Percentiles rank a stretch among this genome's conserved stretches.
These are phyloP conservation scores for Elasticomyces elasticus DNA, from an alignment of 495 filamentous ascomycete species.

Conservation along the genomic window DNA sequence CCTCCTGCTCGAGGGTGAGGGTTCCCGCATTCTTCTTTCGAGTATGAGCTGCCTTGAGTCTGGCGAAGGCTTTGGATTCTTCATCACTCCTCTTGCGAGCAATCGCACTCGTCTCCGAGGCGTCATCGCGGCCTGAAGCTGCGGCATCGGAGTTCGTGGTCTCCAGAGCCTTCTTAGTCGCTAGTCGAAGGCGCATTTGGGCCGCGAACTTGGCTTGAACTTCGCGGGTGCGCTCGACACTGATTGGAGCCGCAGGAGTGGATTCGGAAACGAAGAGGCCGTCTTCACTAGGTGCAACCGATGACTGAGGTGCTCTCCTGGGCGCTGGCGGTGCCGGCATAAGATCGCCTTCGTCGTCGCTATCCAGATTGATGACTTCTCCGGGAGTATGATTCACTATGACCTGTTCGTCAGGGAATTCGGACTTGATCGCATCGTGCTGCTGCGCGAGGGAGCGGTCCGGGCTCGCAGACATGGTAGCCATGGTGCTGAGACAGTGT, in stretches of 20 bases:
- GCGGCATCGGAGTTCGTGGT: not conserved
- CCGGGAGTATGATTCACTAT: too few species aligned
- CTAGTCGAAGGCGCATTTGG: not conserved
- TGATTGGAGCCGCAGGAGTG: not conserved
- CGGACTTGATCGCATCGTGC: too few species aligned
- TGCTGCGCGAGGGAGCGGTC: too few species aligned
- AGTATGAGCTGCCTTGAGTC: not conserved
- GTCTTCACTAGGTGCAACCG: not conserved
- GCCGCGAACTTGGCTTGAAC: not conserved
- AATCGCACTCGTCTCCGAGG: not conserved
- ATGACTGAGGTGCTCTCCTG: not conserved
- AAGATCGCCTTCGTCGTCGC: not conserved
- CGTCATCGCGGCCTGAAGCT: not conserved
- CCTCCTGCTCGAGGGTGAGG: constrained; percentile 5
- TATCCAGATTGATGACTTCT: too few species aligned
- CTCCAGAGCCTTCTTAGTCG: not conserved
- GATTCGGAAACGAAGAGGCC: not conserved
- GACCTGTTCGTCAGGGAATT: too few species aligned
- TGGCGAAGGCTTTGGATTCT: not conserved
- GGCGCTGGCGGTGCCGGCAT: not conserved
- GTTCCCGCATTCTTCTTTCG: constrained; percentile 5
- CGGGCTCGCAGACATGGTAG: too few species aligned
- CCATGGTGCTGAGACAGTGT: too few species aligned
- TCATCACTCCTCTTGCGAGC: not conserved
- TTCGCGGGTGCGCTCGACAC: not conserved